Base-by-base conservation (phyloP, 345 rosid genomes). In the Citrus mangshanensis region DNA sequence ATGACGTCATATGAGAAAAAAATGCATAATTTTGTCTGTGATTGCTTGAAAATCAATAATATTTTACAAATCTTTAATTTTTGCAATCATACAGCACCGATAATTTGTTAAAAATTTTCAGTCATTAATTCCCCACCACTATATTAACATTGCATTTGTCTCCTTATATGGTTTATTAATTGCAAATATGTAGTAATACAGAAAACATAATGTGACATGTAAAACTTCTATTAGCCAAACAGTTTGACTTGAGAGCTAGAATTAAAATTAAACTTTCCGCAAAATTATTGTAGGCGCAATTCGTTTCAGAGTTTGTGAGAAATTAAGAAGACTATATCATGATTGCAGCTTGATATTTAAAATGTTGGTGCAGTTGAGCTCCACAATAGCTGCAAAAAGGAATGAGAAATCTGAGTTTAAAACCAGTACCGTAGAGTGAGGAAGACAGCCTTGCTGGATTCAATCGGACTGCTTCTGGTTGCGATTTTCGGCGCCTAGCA, bases 401-500 rank as follows among this genome's bases (percentile, higher is more conserved):
- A 22, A 54, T 10, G 34, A 58, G 27, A 61, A 27, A 28, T 60
- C 68, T 38, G 40, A 67, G 78, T 79, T 61, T 67, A 49, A 77
- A 78, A 79, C 54, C 72, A 73, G 62, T 89, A 95, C 98, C 93
- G 79, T 87, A 83, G 35, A 83, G 42, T 3, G 85, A 70, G 7
- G 91, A 68, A 37, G 87, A 85, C 37, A 89, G 83, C 27, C 91
- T 80, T 62, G 90, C 85, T 46, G 88, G 80, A 80, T 82, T 89
- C 68, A 88, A 64, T 59, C 83, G 91, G 67, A 85, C 74, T 3
- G 88, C 81, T 70, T 89, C 97, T 30, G 89, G 89, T 68, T 87
- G 98, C 72, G 95, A 94, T 82, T 93, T 95, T 78, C 99, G 95
- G 27, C 99, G 96, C 82, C 99, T 89, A 75, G 98, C 98, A 89